phyloP scores from a whole-genome alignment of 1,139 yeast species.

The Meyerozyma sp. region DNA sequence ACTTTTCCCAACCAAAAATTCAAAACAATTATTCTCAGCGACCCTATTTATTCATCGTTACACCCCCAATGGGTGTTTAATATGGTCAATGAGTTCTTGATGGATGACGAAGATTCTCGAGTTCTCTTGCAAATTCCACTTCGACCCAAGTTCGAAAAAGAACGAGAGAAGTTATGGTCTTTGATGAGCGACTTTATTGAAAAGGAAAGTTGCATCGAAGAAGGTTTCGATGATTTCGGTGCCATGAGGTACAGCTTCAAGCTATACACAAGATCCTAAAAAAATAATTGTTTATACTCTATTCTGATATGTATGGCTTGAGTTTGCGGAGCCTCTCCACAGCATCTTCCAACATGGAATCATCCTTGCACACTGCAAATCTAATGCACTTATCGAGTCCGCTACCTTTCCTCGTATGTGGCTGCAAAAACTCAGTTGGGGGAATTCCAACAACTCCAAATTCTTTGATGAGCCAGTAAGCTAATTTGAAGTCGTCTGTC shows the following conservation, averaged over 20 bases:
- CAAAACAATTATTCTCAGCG: conserved; percentile 67
- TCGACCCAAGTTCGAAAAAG: conserved; percentile 59
- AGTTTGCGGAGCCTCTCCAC: conserved; percentile 66
- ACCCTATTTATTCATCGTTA: conserved; percentile 78
- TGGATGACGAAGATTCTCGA: conserved; percentile 28
- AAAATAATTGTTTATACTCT: not conserved
- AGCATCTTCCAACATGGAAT: conserved; percentile 72
- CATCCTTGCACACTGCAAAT: conserved; percentile 95
- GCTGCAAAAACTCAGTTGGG: conserved; percentile 83
- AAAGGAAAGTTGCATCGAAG: conserved; percentile 32
- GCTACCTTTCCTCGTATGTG: conserved; percentile 54
- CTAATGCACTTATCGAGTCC: conserved; percentile 82
- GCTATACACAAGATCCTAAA: conserved; percentile 15
- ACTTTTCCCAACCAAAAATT: conserved; percentile 23
- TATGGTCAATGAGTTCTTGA: conserved; percentile 46
- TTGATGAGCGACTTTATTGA: conserved; percentile 34
- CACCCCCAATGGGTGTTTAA: conserved; percentile 73
- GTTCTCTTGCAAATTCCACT: conserved; percentile 73
- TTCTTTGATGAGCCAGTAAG: conserved; percentile 90
- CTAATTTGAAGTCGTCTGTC: conserved; percentile 81
- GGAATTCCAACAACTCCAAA: conserved; percentile 95
- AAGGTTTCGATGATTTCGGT: conserved; percentile 88
- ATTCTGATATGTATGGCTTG: conserved; percentile 43
- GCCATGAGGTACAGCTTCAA: conserved; percentile 57
- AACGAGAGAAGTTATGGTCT: conserved; percentile 56